Base-by-base conservation (phyloP, 768 basidiomycete genomes). In the Pleurotus ostreatus region DNA sequence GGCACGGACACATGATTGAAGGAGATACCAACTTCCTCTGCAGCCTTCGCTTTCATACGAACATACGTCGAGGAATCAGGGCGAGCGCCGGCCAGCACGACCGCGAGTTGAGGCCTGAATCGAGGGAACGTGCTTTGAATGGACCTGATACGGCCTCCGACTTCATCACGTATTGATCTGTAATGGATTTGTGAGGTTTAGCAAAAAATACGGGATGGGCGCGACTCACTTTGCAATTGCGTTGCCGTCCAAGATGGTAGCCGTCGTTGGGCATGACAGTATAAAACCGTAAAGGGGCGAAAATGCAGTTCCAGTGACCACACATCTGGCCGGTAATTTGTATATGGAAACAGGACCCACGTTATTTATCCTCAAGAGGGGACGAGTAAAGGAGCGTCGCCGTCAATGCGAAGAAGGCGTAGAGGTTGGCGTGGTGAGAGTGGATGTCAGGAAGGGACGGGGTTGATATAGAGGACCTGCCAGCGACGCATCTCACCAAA, bases 11-110 rank as follows among this genome's bases (percentile, higher is more conserved):
- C 75, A 68, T 98, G 93, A 53, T 85, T 83, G 70, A 90, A 88
- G 57, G 79, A 82, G 74, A 98, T 91, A 57, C 96, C 95, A 61
- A 91, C 88, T 73, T 98, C 93, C 63, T 93, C 85, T 9, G 94
- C 91, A 9, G 97, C 97, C 71, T 95, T 98, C 43, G 83, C 78
- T 74, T 99, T 99, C 96, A 98, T 98, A 66, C 93, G 92, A 62
- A 99, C 87, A 72, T 99, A 99, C 41, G 88, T 86, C 16, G 79
- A 76, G 4, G 95, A 98, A 70, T 98, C 96, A 18, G 93, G 86
- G 57, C 92, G 88, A 26, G 86, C 84, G 54, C 97, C 97, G 49
- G 93, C 94, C 72, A 98, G 97, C 45, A 99, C 82, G 71, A 99
- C 93, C 62, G 85, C 90, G 15, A 99, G 82, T 68, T 87, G 84